Evolutionary conservation across 2,329 filamentous ascomycete species (phyloP), one percentile per base, ranked within the genome.

Genomic region (Rutstroemia sp.): DNA sequence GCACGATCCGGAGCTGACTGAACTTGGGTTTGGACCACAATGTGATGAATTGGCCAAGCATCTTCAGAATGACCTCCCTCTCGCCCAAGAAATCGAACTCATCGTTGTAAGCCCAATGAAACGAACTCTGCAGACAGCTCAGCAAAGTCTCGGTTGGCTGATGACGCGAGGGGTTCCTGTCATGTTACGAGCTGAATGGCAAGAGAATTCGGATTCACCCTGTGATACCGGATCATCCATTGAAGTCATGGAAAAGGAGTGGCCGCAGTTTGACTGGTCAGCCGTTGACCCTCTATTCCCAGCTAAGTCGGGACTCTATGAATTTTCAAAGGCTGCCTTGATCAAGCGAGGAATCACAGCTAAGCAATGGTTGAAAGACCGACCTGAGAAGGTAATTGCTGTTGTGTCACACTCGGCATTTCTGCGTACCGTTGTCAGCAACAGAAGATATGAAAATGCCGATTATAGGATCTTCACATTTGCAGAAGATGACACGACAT

Each of bases 401-500:
- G 67, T 69, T 2, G 67, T 69, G 4, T 63, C 60, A 30, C 68
- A 70, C 58, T 59, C 63, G 12, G 66, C 64, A 1, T 70, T 69
- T 40, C 39, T 70, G 39, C 42, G 64, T 9, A 61, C 63, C 12
- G 64, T 63, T 12, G 59, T 69, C 25, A 63, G 63, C 34, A 56
- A 64, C 36, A 59, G 58, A 36, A 56, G 54, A 23, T 69, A 65
- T 53, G 61, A 61, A 4, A 69, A 69, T 61, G 68, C 67, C 2
- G 68, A 70, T 58, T 69, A 60, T 50, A 57, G 68, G 23, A 62
- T 69, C 23, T 70, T 70, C 51, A 63, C 67, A 5, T 69, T 69
- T 57, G 60, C 48, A 19, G 66, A 58, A 7, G 57, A 64, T 40
- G 64, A 63, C 4, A 61, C 58, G 19, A 61, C 55, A 30, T 58